Evolutionary conservation across 108 stramenopile genomes (phyloP).

Genomic region (Nitzschia sp.): DNA sequence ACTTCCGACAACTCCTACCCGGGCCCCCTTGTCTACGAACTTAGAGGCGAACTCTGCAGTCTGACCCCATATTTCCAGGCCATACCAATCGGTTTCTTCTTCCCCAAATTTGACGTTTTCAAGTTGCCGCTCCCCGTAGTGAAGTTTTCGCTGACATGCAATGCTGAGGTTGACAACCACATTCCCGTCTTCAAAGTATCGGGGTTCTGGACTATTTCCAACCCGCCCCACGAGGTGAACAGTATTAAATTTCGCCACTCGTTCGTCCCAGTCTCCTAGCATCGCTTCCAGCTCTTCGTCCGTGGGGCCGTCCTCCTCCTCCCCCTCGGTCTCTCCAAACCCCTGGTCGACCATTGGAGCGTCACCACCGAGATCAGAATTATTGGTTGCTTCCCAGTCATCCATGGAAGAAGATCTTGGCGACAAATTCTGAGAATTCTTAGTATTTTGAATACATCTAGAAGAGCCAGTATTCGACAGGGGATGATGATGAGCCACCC

Average conservation of each 20-base stretch:
- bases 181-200: constrained; percentile 88
- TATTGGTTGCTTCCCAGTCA: too few species aligned
- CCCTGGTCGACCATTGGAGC: not conserved
- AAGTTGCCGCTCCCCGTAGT: constrained; percentile 68
- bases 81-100: constrained; percentile 88
- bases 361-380: too few species aligned
- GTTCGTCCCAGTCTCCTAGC: constrained; percentile 65
- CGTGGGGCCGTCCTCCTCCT: constrained; percentile 10
- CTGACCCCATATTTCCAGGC: constrained; percentile 87
- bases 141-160: constrained; percentile 85
- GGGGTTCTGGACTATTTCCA: constrained; percentile 78
- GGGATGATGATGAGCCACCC: too few species aligned
- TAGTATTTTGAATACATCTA: too few species aligned
- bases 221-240: constrained; percentile 84
- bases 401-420: too few species aligned
- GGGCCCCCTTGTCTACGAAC: constrained; percentile 73
- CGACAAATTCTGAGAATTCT: too few species aligned
- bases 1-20: constrained; percentile 67
- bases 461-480: too few species aligned
- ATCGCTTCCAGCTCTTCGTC: constrained; percentile 31
- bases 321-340: not conserved
- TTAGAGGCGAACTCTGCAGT: constrained; percentile 85
- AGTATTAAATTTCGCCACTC: constrained; percentile 73
- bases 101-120: constrained; percentile 10
- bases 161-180: constrained; percentile 83